Base-by-base conservation (phyloP, 352 stramenopile species). In the Phytophthora niederhauseri region DNA sequence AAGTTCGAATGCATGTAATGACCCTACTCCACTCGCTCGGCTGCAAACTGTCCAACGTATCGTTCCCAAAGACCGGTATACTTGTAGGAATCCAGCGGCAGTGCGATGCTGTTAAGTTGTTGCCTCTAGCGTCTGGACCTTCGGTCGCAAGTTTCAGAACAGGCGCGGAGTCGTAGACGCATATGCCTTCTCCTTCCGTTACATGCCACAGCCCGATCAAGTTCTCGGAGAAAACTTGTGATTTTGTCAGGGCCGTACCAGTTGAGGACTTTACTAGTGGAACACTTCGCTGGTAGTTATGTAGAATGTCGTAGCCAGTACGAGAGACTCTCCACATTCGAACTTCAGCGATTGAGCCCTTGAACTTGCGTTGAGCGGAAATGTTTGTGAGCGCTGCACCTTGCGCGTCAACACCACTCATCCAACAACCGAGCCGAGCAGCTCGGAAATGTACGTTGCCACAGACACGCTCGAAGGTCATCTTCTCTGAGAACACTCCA, bases 171-270 rank as follows among this genome's bases (percentile, higher is more conserved):
- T 92, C 85, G 26, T 84, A 86, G 43, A 71, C 81, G 61, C 72
- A 87, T 12, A 91, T 81, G 2, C 82, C 85, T 76, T 93, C 85
- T 8, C 85, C 86, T 82, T 95, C 87, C 8, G 84, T 82, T 22
- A 92, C 58, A 72, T 92, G 87, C 87, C 87, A 95, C 8, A 94
- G 51, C 15, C 77, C 82, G 20, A 92, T 68, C 38, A 85, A 36
- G 31, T 66, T 49, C 36, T 67, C 60, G 43, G 61, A 85, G 48
- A 26, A 70, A 19, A 36, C 11, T 51, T 71, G 22, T n/a, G 50
- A 49, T n/a, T 61, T 65, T 46, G 34, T 7, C 41, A 67, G 41
- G 36, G 30, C 67, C 31, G 64, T 28, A 51, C 64, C 74, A 6
- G 20, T 34, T 1, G 57, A 38, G 17, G 14, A 2, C 2, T 78